A percentile compares a stretch with the other conserved stretches of the same genome.
Conservation (phyloP, 148 eudicot genomes). For the Camellia japonica region DNA sequence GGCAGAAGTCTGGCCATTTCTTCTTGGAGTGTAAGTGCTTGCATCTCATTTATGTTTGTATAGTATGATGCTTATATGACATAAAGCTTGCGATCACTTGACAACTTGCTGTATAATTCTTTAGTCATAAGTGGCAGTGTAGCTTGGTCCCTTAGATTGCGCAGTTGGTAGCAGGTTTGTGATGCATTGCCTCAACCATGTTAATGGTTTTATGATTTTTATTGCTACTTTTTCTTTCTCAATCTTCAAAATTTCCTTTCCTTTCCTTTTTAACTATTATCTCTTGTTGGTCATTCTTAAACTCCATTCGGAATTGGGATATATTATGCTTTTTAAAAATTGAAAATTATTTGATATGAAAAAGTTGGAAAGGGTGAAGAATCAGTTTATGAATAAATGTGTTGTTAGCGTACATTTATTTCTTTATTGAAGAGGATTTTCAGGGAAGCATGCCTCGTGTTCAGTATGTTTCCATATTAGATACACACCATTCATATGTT, state of each 20-base stretch:
- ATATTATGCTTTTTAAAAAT: too few species aligned
- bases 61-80: not conserved
- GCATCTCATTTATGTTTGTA: not conserved
- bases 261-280: too few species aligned
- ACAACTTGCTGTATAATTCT: not conserved
- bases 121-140: not conserved
- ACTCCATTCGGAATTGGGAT: not conserved
- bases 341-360: not conserved
- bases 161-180: not conserved
- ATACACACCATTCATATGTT: not conserved
- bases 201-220: not conserved
- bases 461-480: too few species aligned
- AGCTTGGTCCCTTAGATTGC: not conserved
- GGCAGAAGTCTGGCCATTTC: constrained; percentile 67
- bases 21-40: constrained; percentile 56
- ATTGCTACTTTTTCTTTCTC: not conserved
- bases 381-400: not conserved
- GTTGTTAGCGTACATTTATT: too few species aligned
- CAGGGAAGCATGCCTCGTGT: not conserved
- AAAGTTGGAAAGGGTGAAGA: not conserved
- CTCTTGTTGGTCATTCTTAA: not conserved
- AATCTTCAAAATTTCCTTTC: not conserved
- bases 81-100: not conserved
- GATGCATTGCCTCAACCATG: not conserved
- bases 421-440: too few species aligned